Conservation (phyloP, 2,329 filamentous ascomycete species). For the Cadophora luteo-olivacea region DNA sequence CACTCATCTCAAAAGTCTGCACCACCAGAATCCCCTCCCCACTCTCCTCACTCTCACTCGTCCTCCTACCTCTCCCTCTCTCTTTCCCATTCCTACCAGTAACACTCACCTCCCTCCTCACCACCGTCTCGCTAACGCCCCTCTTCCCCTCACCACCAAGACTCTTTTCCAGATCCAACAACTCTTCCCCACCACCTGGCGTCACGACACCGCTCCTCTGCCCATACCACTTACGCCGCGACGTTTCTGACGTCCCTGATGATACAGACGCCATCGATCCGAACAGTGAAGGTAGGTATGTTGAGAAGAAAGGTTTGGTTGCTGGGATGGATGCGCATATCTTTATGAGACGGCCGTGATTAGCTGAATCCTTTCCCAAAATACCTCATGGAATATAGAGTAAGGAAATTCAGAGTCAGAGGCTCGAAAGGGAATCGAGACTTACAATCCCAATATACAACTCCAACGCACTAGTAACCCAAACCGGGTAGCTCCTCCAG, state of each 20-base stretch:
- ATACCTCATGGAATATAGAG: background rate
- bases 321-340: conserved; percentile 54
- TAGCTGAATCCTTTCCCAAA: background rate
- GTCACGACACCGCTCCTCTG: background rate
- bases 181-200: background rate
- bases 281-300: conserved; percentile 31
- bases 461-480: conserved; percentile 49
- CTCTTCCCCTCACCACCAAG: background rate
- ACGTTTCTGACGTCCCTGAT: background rate
- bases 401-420: background rate
- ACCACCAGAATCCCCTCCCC: conserved; percentile 8
- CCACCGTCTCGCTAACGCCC: background rate
- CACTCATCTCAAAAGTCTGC: conserved; percentile 18
- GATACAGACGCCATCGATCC: conserved; percentile 14
- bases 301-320: conserved; percentile 52
- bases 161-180: conserved; percentile 14
- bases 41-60: conserved; percentile 3
- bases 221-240: background rate
- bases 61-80: background rate
- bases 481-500: conserved; percentile 48
- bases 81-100: background rate
- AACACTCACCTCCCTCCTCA: background rate
- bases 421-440: background rate
- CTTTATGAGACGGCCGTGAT: conserved; percentile 33
- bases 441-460: conserved; percentile 49